phyloP scores from a whole-genome alignment of 164 flowering plant species.

The Warburgia ugandensis region DNA sequence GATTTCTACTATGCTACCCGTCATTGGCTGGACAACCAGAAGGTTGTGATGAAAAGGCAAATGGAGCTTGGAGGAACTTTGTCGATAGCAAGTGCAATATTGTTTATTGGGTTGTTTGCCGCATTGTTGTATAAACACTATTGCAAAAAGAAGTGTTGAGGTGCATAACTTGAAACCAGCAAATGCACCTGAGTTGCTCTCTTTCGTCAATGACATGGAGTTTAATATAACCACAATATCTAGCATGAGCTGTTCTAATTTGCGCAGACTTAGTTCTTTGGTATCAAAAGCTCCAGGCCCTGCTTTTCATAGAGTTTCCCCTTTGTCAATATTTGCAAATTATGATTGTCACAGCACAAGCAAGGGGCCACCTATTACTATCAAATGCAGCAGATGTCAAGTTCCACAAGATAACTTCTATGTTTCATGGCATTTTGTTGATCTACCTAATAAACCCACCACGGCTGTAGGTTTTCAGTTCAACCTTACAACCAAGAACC shows the following conservation, averaged over 20 bases:
- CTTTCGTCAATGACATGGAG: slow-evolving; percentile 79
- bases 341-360: slow-evolving; percentile 74
- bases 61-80: slow-evolving; percentile 96
- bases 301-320: slow-evolving; percentile 37
- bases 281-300: slow-evolving; percentile 60
- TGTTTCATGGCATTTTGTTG: slow-evolving; percentile 89
- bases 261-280: slow-evolving; percentile 63
- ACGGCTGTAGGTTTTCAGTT: slow-evolving; percentile 89
- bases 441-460: slow-evolving; percentile 82
- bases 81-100: slow-evolving; percentile 82
- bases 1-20: slow-evolving; percentile 77
- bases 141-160: slow-evolving; percentile 72
- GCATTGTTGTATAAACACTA: slow-evolving; percentile 87
- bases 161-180: slow-evolving; percentile 74
- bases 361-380: slow-evolving; percentile 61
- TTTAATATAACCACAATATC: slow-evolving; percentile 86
- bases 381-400: slow-evolving; percentile 58
- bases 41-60: slow-evolving; percentile 70
- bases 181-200: slow-evolving; percentile 68
- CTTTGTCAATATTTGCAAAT: slow-evolving; percentile 51
- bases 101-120: slow-evolving; percentile 77
- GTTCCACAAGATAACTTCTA: slow-evolving; percentile 44
- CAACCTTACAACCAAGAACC: slow-evolving; percentile 57
- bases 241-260: slow-evolving; percentile 84
- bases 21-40: slow-evolving; percentile 96